Percentiles rank a stretch among this genome's conserved stretches.
These are phyloP conservation scores for Monosporascus sp. DNA, from an alignment of 2,329 filamentous ascomycete species.

Conservation along the genomic window DNA sequence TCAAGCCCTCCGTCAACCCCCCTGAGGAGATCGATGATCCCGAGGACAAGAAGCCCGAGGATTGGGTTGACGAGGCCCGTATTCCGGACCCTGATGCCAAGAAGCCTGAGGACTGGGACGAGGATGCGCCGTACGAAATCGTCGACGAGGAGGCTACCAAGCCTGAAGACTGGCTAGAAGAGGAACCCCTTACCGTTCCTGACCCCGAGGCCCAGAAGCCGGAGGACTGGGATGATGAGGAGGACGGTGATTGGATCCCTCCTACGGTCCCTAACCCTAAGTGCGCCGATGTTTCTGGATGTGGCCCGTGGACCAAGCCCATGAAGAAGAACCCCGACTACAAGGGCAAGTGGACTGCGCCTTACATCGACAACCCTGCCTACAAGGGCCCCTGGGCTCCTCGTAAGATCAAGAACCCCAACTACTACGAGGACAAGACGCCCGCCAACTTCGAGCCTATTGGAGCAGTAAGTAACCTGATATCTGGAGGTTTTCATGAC, in stretches of 20 bases:
- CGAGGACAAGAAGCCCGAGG: conserved; percentile 87
- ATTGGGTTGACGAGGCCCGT: conserved; percentile 91
- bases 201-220: conserved; percentile 97
- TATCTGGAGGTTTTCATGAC: background rate
- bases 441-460: conserved; percentile 97
- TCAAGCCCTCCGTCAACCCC: conserved; percentile 89
- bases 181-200: conserved; percentile 75
- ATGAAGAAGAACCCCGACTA: conserved; percentile 92
- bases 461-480: conserved; percentile 69
- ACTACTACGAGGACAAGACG: conserved; percentile 95
- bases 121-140: conserved; percentile 95
- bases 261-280: conserved; percentile 93
- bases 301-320: conserved; percentile 86
- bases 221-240: conserved; percentile 98
- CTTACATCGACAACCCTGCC: conserved; percentile 90
- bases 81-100: conserved; percentile 88
- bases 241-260: conserved; percentile 95
- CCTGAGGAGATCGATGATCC: conserved; percentile 89
- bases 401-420: conserved; percentile 93
- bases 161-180: conserved; percentile 93
- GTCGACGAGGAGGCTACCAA: conserved; percentile 86
- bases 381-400: conserved; percentile 97
- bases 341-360: conserved; percentile 98
- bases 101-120: conserved; percentile 98
- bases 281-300: conserved; percentile 88